These are phyloP conservation scores for Kingdonia uniflora DNA, from an alignment of 164 flowering plant species.

Conservation along the genomic window DNA sequence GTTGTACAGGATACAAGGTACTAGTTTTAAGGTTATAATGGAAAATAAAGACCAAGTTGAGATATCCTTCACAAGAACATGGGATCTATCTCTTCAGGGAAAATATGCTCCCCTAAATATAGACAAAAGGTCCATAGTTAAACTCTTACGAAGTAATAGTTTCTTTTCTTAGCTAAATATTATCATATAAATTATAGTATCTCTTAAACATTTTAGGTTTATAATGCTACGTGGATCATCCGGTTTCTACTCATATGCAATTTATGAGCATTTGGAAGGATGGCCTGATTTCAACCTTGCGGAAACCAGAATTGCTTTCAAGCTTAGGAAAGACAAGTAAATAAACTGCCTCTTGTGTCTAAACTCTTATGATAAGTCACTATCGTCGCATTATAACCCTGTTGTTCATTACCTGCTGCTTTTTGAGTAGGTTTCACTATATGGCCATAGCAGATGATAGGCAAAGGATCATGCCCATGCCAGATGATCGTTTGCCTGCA, in stretches of 20 bases:
- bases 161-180: background rate
- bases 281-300: slow-evolving; percentile 68
- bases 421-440: slow-evolving; percentile 59
- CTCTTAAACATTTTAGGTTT: slow-evolving; percentile 32
- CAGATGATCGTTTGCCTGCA: slow-evolving; percentile 65
- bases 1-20: slow-evolving; percentile 54
- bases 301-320: slow-evolving; percentile 68
- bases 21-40: slow-evolving; percentile 45
- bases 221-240: slow-evolving; percentile 66
- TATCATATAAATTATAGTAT: background rate
- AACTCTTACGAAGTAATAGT: too few relatives aligned
- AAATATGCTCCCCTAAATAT: slow-evolving; percentile 59
- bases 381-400: too few relatives aligned
- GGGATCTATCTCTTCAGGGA: slow-evolving; percentile 69
- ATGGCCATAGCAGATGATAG: slow-evolving; percentile 84
- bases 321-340: slow-evolving; percentile 84
- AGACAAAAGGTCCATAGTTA: slow-evolving; percentile 55
- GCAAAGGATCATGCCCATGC: slow-evolving; percentile 74
- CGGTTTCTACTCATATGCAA: slow-evolving; percentile 82
- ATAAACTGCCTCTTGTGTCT: background rate
- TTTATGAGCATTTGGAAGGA: slow-evolving; percentile 75
- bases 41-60: slow-evolving; percentile 73
- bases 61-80: slow-evolving; percentile 66
- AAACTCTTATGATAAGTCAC: too few relatives aligned
- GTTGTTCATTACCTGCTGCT: background rate